These are phyloP conservation scores for Cutaneotrichosporon sp. DNA, from an alignment of 1,284 basidiomycete genomes.

Conservation along the genomic window DNA sequence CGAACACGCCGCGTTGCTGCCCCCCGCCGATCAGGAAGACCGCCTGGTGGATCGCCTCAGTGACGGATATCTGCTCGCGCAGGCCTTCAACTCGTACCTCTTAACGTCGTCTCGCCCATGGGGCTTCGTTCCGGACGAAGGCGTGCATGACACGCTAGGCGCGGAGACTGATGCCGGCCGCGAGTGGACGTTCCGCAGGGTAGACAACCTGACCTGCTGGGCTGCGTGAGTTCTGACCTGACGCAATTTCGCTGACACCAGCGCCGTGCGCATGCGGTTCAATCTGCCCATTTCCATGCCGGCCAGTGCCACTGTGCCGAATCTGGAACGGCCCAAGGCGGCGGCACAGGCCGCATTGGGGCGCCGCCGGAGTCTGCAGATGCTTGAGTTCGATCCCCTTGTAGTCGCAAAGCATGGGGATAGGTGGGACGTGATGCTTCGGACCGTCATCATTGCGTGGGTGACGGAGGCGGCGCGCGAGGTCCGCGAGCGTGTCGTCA, in stretches of 20 bases:
- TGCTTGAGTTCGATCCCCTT: conserved; percentile 42
- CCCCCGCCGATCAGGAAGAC: conserved; percentile 3
- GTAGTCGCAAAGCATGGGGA: conserved; percentile 35
- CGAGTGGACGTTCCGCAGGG: conserved; percentile 46
- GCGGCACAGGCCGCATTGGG: background rate
- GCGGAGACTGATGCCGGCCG: conserved; percentile 18
- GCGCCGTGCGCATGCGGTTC: conserved; percentile 43
- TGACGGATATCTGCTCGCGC: conserved; percentile 43
- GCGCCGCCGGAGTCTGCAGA: conserved; percentile 8
- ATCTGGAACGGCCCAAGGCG: background rate
- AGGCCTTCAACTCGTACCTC: conserved; percentile 40
- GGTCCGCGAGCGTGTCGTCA: conserved; percentile 4
- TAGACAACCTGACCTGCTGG: conserved; percentile 44
- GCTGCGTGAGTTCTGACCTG: conserved; percentile 39
- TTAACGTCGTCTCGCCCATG: conserved; percentile 34
- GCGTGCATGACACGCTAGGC: conserved; percentile 42
- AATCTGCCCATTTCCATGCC: conserved; percentile 37
- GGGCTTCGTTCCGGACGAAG: conserved; percentile 44
- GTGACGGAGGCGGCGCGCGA: conserved; percentile 32
- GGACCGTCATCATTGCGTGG: conserved; percentile 29
- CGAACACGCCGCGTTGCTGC: conserved; percentile 26
- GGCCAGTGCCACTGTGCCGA: background rate
- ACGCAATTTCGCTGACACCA: conserved; percentile 8
- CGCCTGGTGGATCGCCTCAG: conserved; percentile 19
- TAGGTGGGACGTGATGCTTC: conserved; percentile 39